Base-by-base conservation (phyloP, 495 filamentous ascomycete genomes). In the Astrothelium macrocarpum region DNA sequence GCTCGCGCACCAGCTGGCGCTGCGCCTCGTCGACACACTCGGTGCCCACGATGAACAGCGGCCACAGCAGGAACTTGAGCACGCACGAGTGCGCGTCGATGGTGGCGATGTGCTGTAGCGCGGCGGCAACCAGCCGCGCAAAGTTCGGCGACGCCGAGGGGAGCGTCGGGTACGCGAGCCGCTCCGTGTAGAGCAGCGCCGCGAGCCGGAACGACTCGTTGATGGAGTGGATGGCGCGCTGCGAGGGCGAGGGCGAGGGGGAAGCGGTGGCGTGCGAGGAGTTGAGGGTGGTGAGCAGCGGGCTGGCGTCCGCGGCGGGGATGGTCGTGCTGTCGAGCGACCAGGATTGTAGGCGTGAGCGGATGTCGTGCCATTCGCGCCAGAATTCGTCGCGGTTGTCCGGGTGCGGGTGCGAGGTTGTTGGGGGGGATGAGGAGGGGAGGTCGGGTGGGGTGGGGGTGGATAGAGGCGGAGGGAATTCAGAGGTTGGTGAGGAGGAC, bases 61-160 rank as follows among this genome's bases (percentile, higher is more conserved):
- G 92, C 93, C 93, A 97, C 1, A 97, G 84, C 28, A 97, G 78
- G 69, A 94, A 96, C 71, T 95, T 93, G 73, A 94, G 89, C 56
- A 83, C 80, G 65, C 74, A 78, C 66, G 79, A 80, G 58, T 79
- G 79, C 1, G 86, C 82, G 64, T 89, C 83, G 26, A 96, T 86
- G 59, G 85, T 84, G 16, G 85, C 84, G 42, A 95, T 87, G 73
- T 94, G 91, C 72, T 85, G 87, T 59, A 96, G 80, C 11, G 92
- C 87, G 62, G 87, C 84, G 62, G 82, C 83, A 43, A 96, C 90
- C 2, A 95, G 83, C 60, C 85, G 85, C 71, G 93, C 90, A 75
- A 96, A 89, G 66, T 89, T 89, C 59, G 86, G 84, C 71, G 93
- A 84, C 11, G 80, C 80, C 0, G 89, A 89, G 14, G 91, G 85